Conservation (phyloP, 2,329 filamentous ascomycete species). For the Botrytis sinoallii region DNA sequence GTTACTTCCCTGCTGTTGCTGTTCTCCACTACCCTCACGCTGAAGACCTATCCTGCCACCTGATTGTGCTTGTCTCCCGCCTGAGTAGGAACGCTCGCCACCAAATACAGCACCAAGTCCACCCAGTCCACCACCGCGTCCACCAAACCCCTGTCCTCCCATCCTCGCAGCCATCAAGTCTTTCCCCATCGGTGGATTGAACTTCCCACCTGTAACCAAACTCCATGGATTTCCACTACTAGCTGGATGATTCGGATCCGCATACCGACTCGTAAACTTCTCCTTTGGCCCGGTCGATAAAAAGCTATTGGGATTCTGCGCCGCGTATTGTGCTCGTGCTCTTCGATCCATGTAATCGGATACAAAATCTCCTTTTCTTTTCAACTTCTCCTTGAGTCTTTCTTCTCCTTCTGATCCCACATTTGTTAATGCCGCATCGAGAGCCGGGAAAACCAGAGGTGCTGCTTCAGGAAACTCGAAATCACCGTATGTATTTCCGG, state of each 20-base stretch:
- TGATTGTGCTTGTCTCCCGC: background rate
- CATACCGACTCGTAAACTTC: slow-evolving; percentile 47
- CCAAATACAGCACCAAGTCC: background rate
- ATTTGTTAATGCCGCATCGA: slow-evolving; percentile 29
- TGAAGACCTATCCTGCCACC: background rate
- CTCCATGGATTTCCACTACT: slow-evolving; percentile 47
- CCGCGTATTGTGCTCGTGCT: slow-evolving; percentile 40
- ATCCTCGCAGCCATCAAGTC: background rate
- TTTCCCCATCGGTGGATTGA: slow-evolving; percentile 29
- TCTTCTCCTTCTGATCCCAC: slow-evolving; percentile 26
- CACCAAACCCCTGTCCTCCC: background rate
- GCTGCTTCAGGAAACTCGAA: slow-evolving; percentile 41
- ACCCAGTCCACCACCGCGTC: background rate
- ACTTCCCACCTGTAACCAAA: slow-evolving; percentile 42
- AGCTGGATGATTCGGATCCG: slow-evolving; percentile 50
- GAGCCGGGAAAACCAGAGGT: slow-evolving; percentile 40
- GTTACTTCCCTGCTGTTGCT: background rate
- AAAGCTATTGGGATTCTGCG: slow-evolving; percentile 42
- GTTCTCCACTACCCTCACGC: background rate
- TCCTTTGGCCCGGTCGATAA: slow-evolving; percentile 37
- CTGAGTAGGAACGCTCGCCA: background rate
- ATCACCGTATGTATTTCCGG: slow-evolving; percentile 40
- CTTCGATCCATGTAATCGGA: slow-evolving; percentile 29
- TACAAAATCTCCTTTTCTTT: slow-evolving; percentile 39
- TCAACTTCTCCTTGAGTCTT: slow-evolving; percentile 36